These are phyloP conservation scores for Anthracocystis panici-leucophaei DNA, from an alignment of 1,284 basidiomycete species.

Conservation along the genomic window DNA sequence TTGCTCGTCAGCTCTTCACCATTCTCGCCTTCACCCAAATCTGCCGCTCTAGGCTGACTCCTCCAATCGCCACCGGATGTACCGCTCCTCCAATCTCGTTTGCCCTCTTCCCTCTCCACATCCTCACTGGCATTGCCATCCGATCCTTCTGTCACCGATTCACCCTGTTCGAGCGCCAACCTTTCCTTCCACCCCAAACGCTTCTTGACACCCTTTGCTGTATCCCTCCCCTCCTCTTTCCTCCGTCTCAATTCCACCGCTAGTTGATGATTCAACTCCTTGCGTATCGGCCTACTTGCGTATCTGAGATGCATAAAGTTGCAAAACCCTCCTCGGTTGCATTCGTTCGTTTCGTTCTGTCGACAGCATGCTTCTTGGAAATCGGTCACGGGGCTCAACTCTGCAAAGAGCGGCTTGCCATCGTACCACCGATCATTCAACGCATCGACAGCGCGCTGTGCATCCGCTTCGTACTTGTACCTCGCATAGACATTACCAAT, in stretches of 20 bases:
- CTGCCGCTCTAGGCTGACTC: constrained; percentile 24
- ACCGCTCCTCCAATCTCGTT: constrained; percentile 32
- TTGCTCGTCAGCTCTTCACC: not conserved
- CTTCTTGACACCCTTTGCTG: constrained; percentile 25
- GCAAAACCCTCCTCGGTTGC: constrained; percentile 77
- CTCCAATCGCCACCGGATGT: constrained; percentile 37
- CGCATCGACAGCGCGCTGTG: constrained; percentile 89
- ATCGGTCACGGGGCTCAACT: constrained; percentile 97
- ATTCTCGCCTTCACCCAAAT: not conserved
- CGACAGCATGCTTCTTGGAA: constrained; percentile 99
- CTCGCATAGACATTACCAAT: constrained; percentile 99
- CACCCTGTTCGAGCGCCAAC: constrained; percentile 40
- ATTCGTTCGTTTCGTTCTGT: constrained; percentile 80
- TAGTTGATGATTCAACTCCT: constrained; percentile 62
- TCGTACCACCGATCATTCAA: constrained; percentile 98
- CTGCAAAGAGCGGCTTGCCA: constrained; percentile 95
- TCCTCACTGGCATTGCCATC: not conserved
- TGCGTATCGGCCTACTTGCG: constrained; percentile 46
- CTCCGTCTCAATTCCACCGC: constrained; percentile 58
- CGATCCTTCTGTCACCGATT: not conserved
- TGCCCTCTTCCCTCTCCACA: constrained; percentile 1
- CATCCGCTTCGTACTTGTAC: constrained; percentile 98
- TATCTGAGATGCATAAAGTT: constrained; percentile 93
- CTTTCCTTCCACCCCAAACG: constrained; percentile 48
- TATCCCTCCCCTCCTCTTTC: constrained; percentile 32